Percentiles rank a stretch among this genome's conserved stretches.
These are phyloP conservation scores for Aureobasidium sp. DNA, from an alignment of 2,329 filamentous ascomycete species.

Conservation along the genomic window DNA sequence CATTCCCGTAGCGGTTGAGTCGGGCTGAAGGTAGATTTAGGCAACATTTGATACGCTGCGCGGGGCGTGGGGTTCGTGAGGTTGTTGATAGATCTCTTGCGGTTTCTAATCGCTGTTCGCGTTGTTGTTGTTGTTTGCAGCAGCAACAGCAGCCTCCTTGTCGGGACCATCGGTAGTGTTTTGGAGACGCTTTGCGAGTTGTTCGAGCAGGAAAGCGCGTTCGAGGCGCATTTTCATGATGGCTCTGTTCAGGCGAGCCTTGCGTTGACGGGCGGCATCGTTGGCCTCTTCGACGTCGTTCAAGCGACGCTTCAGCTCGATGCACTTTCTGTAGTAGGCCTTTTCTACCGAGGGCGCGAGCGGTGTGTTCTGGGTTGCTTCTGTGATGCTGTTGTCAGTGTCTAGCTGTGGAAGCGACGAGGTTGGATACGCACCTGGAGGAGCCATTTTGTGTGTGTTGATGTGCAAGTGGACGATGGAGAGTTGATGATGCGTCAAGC, in stretches of 20 bases:
- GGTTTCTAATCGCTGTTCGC: background rate
- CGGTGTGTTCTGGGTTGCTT: constrained; percentile 25
- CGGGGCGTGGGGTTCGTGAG: too few relatives aligned
- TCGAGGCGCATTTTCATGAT: constrained; percentile 89
- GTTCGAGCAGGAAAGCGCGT: constrained; percentile 52
- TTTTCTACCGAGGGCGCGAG: constrained; percentile 87
- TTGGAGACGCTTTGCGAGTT: constrained; percentile 32
- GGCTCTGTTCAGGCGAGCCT: constrained; percentile 70
- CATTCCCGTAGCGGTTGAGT: too few relatives aligned
- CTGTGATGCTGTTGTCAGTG: background rate
- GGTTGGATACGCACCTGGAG: background rate
- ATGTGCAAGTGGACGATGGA: background rate
- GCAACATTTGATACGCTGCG: background rate
- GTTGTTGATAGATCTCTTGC: background rate
- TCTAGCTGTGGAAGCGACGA: background rate
- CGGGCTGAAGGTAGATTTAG: too few relatives aligned
- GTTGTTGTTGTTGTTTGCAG: background rate
- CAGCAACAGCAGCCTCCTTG: background rate
- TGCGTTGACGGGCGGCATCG: constrained; percentile 70
- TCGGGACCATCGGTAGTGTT: background rate
- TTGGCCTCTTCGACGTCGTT: constrained; percentile 89
- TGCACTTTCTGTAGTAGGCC: constrained; percentile 93
- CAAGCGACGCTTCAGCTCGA: constrained; percentile 84
- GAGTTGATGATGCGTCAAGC: background rate
- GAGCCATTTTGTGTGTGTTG: background rate